Evolutionary conservation across 306 rosid species (phyloP).

Genomic region (Glycine soja): DNA sequence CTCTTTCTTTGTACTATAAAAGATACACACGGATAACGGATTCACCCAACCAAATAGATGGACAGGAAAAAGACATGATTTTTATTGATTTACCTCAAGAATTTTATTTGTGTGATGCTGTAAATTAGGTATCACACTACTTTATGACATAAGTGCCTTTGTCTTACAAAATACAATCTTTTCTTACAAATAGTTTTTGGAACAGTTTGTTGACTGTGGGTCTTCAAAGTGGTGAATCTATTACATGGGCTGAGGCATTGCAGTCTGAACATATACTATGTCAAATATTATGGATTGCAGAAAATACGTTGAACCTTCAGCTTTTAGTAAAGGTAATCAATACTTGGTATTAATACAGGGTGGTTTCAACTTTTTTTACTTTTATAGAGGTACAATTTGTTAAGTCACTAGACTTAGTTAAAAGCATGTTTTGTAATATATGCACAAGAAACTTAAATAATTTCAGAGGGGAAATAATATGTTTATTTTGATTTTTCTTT

Average conservation of each 20-base stretch:
- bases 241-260: conserved; percentile 73
- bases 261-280: conserved; percentile 64
- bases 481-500: conserved; percentile 1
- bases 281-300: conserved; percentile 83
- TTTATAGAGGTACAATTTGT: background rate
- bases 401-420: conserved; percentile 29
- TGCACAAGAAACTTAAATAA: conserved; percentile 20
- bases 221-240: conserved; percentile 70
- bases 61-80: background rate
- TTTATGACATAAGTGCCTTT: conserved; percentile 19
- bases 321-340: conserved; percentile 85
- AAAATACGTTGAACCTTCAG: conserved; percentile 79
- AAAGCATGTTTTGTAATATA: conserved; percentile 24
- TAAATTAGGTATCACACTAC: conserved; percentile 24
- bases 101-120: background rate
- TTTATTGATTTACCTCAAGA: conserved; percentile 16
- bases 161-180: conserved; percentile 33
- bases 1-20: background rate
- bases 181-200: conserved; percentile 37
- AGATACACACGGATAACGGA: background rate
- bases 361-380: conserved; percentile 25
- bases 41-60: conserved; percentile 2
- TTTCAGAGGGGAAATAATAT: background rate
- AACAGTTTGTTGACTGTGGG: conserved; percentile 73
- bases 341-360: background rate